Base-by-base conservation (phyloP, 139 green algal species). In the Chlorella sorokiniana region DNA sequence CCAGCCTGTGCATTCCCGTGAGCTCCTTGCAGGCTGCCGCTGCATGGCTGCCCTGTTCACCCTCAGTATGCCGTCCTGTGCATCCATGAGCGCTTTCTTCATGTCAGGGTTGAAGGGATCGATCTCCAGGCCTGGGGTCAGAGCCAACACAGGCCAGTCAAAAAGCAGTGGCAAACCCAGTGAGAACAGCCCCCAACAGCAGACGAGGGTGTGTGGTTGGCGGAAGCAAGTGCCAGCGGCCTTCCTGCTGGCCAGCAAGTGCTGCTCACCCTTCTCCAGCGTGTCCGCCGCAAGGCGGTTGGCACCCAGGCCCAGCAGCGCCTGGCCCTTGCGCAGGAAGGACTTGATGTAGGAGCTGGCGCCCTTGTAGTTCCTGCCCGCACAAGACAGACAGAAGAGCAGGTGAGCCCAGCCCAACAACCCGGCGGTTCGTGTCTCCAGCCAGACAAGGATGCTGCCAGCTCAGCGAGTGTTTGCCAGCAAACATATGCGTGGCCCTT, bases 71-170 rank as follows among this genome's bases (percentile, higher is more conserved):
- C n/a, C n/a, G n/a, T 89, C 74, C n/a, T 86, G 82, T 14, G 91
- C 89, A 3, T 84, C 75, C 54, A 94, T 79, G 40, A 93, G 83
- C 20, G 79, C 87, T 38, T 44, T 61, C 70, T 91, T 91, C 51
- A 94, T 73, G 5, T 88, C 87, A 0, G 44, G 42, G 81, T 93
- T 86, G 29, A 89, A 83, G 3, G 92, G 89, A 64, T 94, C 87
- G 31, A 89, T n/a, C n/a, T 65, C 68, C 29, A 93, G 68, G 31
- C 86, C 91, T 79, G 73, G 25, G 37, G 20, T 4, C 35, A 33
- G n/a, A 7, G 29, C n/a, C 3, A 40, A 40, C 33, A 16, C 25
- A 33, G 27, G 27, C 14, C 22, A 9, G 25, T 33, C n/a, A 6
- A 5, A 35, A 68, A 33, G 22, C 16, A 33, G n/a, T 33, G 8